Evolutionary conservation across 345 rosid species (phyloP).

Genomic region (Acer negundo): DNA sequence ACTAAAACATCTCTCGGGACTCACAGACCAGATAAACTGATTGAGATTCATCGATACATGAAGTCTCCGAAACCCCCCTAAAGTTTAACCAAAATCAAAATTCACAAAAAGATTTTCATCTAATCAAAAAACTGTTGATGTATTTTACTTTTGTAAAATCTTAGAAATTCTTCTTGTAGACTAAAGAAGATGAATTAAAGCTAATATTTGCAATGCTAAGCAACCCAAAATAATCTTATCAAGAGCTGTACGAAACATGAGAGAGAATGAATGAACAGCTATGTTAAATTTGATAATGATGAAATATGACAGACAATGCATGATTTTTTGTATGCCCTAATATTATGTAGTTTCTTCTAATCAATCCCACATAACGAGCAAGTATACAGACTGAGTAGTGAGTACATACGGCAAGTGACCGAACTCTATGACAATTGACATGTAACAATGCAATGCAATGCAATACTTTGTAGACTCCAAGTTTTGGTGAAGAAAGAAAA

Average conservation of each 20-base stretch:
- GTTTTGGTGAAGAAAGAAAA: slow-evolving; percentile 16
- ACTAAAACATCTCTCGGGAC: too few relatives aligned
- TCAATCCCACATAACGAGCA: slow-evolving; percentile 31
- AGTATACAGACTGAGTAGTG: slow-evolving; percentile 41
- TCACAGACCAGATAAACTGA: too few relatives aligned
- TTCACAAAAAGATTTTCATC: too few relatives aligned
- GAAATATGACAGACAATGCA: slow-evolving; percentile 33
- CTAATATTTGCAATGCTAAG: not conserved
- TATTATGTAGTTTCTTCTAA: slow-evolving; percentile 27
- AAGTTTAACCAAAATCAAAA: too few relatives aligned
- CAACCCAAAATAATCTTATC: not conserved
- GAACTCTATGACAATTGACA: slow-evolving; percentile 34
- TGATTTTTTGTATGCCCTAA: slow-evolving; percentile 36
- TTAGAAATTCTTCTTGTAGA: too few relatives aligned
- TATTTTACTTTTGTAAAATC: too few relatives aligned
- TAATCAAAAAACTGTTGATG: too few relatives aligned
- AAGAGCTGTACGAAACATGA: not conserved
- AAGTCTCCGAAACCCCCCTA: too few relatives aligned
- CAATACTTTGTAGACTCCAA: slow-evolving; percentile 17
- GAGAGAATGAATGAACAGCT: slow-evolving; percentile 17
- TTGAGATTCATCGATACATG: too few relatives aligned
- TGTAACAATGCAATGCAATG: slow-evolving; percentile 29
- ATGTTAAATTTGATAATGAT: slow-evolving; percentile 20
- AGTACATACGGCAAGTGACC: slow-evolving; percentile 27
- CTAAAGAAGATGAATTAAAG: too few relatives aligned